Evolutionary conservation across 2,329 filamentous ascomycete species (phyloP), one percentile per base, ranked within the genome.

Genomic region (Mycosphaerella arachidis): DNA sequence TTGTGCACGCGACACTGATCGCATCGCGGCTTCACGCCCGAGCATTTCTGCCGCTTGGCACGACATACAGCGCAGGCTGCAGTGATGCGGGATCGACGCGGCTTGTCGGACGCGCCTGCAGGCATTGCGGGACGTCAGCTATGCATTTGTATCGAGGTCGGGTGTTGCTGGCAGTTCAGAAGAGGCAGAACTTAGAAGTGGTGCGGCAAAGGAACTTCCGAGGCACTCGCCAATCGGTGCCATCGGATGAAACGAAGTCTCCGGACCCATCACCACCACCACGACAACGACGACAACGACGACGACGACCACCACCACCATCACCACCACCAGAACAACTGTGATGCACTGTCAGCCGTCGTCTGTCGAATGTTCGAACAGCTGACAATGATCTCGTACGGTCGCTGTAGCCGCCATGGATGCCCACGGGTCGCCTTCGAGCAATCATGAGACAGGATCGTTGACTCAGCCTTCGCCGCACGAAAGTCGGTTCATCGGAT

Each of bases 401-500:
- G 40, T n/a, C 40, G 40, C 2, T 43, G 13, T 18, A 43, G 40
- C 40, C 40, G 9, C 40, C 40, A 59, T 56, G 33, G 63, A 65
- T 20, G 58, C 62, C 5, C 61, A 63, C 3, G 63, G 59, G 16
- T 67, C 65, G 43, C 59, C 65, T 16, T 56, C 59, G 27, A 65
- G 59, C 54, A 66, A 61, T 31, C 63, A 64, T 30, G 63, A 67
- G 55, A 67, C 59, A 1, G 65, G 65, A n/a, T 63, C 59, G 24
- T 51, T 65, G 37, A 65, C 62, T 12, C 60, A 63, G 54, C 58
- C 59, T 24, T 63, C 62, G 2, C 62, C 58, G 3, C 60, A 63
- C 46, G 64, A 65, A 48, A 59, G 60, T 48, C 63, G 64, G 18
- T 83, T 82, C 65, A 78, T 82, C 31, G 81, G 81, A 29, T 81